Conservation (phyloP, 2,329 filamentous ascomycete species). For the Aplosporella prunicola region DNA sequence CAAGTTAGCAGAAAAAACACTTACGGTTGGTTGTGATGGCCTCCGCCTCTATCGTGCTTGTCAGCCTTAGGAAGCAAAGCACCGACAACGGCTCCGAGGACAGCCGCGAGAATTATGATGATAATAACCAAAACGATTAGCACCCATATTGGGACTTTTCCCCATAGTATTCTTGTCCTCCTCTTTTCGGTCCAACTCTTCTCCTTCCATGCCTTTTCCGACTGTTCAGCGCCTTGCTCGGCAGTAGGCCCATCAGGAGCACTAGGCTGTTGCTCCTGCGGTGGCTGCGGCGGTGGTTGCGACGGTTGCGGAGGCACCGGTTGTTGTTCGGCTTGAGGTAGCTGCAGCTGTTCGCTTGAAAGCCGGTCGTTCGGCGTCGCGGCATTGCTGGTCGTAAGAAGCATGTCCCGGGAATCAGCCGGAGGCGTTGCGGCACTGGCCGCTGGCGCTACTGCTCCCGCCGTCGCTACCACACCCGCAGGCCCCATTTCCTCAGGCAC, state of each 20-base stretch:
- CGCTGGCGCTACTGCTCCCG: background rate
- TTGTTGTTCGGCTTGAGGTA: too few species aligned
- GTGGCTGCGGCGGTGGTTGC: constrained; percentile 1
- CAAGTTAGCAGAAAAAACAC: constrained; percentile 8
- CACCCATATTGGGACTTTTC: constrained; percentile 43
- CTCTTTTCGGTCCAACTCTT: constrained; percentile 27
- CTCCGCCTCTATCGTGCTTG: constrained; percentile 19
- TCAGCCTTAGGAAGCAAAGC: constrained; percentile 40
- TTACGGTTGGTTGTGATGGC: constrained; percentile 18
- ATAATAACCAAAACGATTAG: constrained; percentile 37
- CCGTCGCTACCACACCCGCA: constrained; percentile 16
- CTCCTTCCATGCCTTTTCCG: constrained; percentile 22
- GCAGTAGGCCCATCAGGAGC: too few species aligned
- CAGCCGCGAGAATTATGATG: constrained; percentile 36
- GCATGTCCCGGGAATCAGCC: background rate
- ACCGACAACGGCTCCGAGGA: constrained; percentile 46
- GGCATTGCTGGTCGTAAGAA: background rate
- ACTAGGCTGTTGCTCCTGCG: constrained; percentile 1
- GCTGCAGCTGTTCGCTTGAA: too few species aligned
- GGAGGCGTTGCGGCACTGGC: constrained; percentile 1
- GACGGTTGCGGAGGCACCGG: too few species aligned
- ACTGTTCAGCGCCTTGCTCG: background rate
- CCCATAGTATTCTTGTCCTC: constrained; percentile 36
- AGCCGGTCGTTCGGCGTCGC: too few species aligned
- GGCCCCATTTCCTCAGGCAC: constrained; percentile 12